Evolutionary conservation across 73 alveolate species (phyloP), one percentile per base, ranked within the genome.

Genomic region (Uronychia setigera): DNA sequence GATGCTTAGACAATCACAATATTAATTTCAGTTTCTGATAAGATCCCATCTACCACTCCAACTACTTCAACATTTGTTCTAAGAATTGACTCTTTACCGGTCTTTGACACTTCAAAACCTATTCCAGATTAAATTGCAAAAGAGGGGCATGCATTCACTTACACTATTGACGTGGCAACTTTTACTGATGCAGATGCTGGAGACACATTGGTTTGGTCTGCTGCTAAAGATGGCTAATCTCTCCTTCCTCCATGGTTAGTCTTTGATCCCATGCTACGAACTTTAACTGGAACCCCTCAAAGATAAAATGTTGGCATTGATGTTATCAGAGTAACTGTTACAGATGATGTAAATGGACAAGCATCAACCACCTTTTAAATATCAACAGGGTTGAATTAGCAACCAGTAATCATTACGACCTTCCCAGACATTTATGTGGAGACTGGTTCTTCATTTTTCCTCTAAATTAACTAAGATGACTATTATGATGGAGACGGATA

Each of bases 71-170:
- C 59, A 5, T 76, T 76, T 27, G 58, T 26, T 27, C 27, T 76
- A 5, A 76, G 58, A 76, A 30, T 76, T 25, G 32, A 76, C 31
- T 26, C 35, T 28, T 9, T 26, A 1, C 81, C 81, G 30, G 81
- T 26, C 29, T 5, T 76, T 5, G 81, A 30, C 59, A 5, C 28
- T 26, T 28, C 58, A 5, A n/a, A n/a, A n/a, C n/a, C n/a, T n/a
- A 31, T 76, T 5, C 81, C 46, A 29, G 81, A 76, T 30, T 27
- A 76, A 76, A 31, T 9, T 28, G 81, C 81, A 1, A 76, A 76
- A 32, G 32, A 76, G 32, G 81, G 81, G 9, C 59, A 29, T 1
- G 25, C 32, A 26, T 76, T 26, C 29, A 32, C 28, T 5, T 76
- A 26, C 27, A 31, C 59, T 76, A 5, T 76, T 11, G n/a, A 5